Evolutionary conservation across 768 basidiomycete species (phyloP), one percentile per base, ranked within the genome.

Genomic region (Boletus rufocinnamomeus): DNA sequence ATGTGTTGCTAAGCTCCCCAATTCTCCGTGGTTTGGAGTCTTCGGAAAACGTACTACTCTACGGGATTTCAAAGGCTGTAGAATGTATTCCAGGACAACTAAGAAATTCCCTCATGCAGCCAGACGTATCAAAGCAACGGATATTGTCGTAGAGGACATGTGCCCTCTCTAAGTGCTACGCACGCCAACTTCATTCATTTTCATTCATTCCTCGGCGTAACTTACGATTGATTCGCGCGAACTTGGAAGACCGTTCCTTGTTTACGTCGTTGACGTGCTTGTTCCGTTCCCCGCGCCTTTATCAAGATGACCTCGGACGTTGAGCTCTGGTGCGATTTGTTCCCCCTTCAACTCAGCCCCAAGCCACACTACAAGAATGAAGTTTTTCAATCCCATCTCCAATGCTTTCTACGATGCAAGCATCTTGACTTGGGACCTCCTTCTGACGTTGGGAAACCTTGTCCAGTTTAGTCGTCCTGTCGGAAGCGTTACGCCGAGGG

Each of bases 401-500:
- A 62, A 61, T 19, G 14, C n/a, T 25, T 35, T 45, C 30, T 50
- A 41, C 6, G 54, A 61, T 17, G 14, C 45, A 17, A 3, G 23
- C 40, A 54, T 64, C 27, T 13, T 57, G 0, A n/a, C 41, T 16
- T 64, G 63, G 63, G 63, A 64, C 28, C 8, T 64, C 19, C 19
- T 62, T 17, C 32, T 66, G 30, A 61, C 59, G 2, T 21, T 64
- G 17, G 63, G 63, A 16, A 64, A 64, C 35, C 34, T 64, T 27
- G 43, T 64, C 10, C 21, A n/a, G 11, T 46, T 41, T 10, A 53
- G 40, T 5, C 76, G 77, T 16, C 76, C 77, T 38, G 68, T 76
- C 8, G 87, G 86, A 4, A 71, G 77, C 30, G 83, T 88, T 41
- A 80, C 80, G 0, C 82, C 82, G 6, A 66, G 74, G 49, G 84